Evolutionary conservation across 441 rosid genomes (phyloP).

Genomic region (Populus hybrid): DNA sequence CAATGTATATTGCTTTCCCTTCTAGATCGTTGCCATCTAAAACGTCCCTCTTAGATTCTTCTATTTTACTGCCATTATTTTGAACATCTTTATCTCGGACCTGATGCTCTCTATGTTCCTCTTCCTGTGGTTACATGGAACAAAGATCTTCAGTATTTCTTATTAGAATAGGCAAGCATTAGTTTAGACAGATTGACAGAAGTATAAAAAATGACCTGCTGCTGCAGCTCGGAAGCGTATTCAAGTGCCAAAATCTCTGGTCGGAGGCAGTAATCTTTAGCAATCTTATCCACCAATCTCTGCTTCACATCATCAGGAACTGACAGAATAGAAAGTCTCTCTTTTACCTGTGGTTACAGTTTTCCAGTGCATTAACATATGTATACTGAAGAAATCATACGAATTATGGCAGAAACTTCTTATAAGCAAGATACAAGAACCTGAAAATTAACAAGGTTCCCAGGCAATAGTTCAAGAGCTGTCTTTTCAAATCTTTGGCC

Average conservation of each 20-base stretch:
- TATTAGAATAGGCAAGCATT: neutral
- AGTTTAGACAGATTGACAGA: neutral
- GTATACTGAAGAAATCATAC: neutral
- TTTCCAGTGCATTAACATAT: neutral
- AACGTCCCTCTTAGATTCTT: neutral
- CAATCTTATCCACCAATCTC: constrained; percentile 50
- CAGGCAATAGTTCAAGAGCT: constrained; percentile 57
- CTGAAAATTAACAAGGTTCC: constrained; percentile 64
- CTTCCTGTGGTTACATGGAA: constrained; percentile 22
- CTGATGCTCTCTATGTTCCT: constrained; percentile 15
- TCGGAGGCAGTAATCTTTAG: constrained; percentile 31
- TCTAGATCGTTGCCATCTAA: constrained; percentile 16
- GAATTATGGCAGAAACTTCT: neutral
- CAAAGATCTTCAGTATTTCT: neutral
- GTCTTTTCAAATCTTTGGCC: constrained; percentile 46
- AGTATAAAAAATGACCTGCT: constrained; percentile 28
- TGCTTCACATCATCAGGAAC: constrained; percentile 51
- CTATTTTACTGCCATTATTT: neutral
- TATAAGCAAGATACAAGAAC: constrained; percentile 28
- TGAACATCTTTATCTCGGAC: neutral
- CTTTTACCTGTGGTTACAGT: constrained; percentile 38
- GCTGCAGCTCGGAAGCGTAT: constrained; percentile 42
- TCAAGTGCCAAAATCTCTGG: constrained; percentile 53
- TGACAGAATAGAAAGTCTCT: constrained; percentile 39
- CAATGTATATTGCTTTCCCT: constrained; percentile 13